These are phyloP conservation scores for Apocynum venetum DNA, from an alignment of 257 asterid species.

Conservation along the genomic window DNA sequence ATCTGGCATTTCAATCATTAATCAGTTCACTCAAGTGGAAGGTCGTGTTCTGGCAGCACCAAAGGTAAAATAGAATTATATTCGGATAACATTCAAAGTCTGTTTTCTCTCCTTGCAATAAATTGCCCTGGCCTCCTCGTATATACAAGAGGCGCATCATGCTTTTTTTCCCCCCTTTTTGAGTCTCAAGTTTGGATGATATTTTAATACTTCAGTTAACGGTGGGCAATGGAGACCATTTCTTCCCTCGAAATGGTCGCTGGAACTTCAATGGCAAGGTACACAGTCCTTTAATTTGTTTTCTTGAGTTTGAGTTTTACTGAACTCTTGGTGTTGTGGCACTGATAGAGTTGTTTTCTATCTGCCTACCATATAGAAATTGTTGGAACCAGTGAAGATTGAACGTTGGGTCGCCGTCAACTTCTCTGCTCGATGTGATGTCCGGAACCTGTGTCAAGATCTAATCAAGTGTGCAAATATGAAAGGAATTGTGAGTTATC, in stretches of 20 bases:
- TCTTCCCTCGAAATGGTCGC: conserved; percentile 44
- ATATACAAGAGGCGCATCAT: neutral
- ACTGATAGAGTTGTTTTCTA: conserved; percentile 15
- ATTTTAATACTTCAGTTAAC: conserved; percentile 34
- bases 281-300: conserved; percentile 3
- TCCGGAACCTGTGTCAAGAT: conserved; percentile 24
- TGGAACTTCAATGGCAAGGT: conserved; percentile 83
- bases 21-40: conserved; percentile 41
- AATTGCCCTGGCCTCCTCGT: neutral
- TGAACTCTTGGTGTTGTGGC: neutral
- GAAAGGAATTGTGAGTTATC: conserved; percentile 67
- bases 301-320: neutral
- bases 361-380: conserved; percentile 31
- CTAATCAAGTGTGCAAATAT: conserved; percentile 37
- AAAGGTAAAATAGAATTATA: conserved; percentile 27
- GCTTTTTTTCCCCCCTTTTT: no score
- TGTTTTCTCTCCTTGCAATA: neutral
- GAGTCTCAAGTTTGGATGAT: neutral
- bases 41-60: conserved; percentile 72
- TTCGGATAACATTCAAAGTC: neutral
- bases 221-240: conserved; percentile 46
- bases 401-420: conserved; percentile 53
- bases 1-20: conserved; percentile 47
- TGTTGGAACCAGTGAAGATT: conserved; percentile 39
- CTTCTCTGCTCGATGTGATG: conserved; percentile 55